A percentile compares a stretch with the other conserved stretches of the same genome.
These are phyloP conservation scores for Paragyromitra xinjiangensis DNA, from an alignment of 495 filamentous ascomycete genomes.

Conservation along the genomic window DNA sequence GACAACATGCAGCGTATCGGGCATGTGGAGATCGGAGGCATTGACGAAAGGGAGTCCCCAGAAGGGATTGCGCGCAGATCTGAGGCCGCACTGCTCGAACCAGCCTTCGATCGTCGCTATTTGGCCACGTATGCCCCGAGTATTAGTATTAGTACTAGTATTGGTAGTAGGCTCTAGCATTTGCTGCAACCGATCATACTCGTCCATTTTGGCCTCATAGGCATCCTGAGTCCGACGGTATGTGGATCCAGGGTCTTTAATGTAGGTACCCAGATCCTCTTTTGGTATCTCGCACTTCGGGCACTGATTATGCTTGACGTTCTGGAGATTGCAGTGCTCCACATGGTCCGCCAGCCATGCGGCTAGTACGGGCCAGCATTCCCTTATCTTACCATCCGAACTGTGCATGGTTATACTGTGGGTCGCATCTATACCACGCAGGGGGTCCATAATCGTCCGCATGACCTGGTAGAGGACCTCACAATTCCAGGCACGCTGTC, in stretches of 20 bases:
- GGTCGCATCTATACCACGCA: neutral
- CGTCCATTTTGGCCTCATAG: neutral
- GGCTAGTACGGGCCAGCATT: neutral
- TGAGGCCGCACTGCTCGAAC: neutral
- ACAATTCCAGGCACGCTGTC: neutral
- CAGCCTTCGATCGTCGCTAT: neutral
- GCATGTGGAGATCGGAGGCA: too few relatives aligned
- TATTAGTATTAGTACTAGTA: too few relatives aligned
- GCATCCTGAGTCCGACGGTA: neutral
- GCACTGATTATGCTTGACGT: neutral
- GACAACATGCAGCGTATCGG: too few relatives aligned
- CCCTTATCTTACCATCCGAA: neutral
- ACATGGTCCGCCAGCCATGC: neutral
- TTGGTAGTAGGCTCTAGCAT: too few relatives aligned
- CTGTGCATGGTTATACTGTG: neutral
- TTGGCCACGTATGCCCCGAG: too few relatives aligned
- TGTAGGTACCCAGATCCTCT: neutral
- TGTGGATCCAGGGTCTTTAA: neutral
- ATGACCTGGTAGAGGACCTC: neutral
- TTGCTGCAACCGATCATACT: too few relatives aligned
- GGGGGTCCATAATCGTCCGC: neutral
- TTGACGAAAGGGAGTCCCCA: too few relatives aligned
- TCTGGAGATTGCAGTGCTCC: neutral
- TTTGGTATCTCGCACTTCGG: neutral
- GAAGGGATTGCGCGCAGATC: too few relatives aligned